phyloP scores from a whole-genome alignment of 129 eudicot genomes.

The Scalesia atractyloides region DNA sequence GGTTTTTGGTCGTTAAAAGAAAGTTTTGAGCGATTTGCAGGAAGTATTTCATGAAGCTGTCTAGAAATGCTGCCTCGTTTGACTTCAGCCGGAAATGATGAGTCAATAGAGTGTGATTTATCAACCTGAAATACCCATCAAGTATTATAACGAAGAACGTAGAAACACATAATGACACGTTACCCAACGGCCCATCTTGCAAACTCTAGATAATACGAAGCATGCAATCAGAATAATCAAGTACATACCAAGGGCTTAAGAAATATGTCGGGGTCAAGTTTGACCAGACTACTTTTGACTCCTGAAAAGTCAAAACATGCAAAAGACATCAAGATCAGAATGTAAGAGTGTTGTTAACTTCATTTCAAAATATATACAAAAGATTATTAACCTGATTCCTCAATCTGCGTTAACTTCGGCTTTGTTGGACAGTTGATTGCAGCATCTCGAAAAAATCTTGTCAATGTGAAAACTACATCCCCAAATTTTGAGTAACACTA shows the following conservation, averaged over 20 bases:
- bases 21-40: slow-evolving; percentile 77
- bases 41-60: slow-evolving; percentile 58
- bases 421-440: slow-evolving; percentile 48
- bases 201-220: neutral
- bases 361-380: neutral
- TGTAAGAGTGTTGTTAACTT: slow-evolving; percentile 9
- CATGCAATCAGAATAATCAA: slow-evolving; percentile 14
- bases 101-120: slow-evolving; percentile 34
- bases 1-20: slow-evolving; percentile 32
- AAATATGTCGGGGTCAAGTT: slow-evolving; percentile 43
- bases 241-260: slow-evolving; percentile 52
- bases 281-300: slow-evolving; percentile 36
- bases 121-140: slow-evolving; percentile 40
- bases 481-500: slow-evolving; percentile 95
- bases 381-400: slow-evolving; percentile 49
- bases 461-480: slow-evolving; percentile 82
- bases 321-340: slow-evolving; percentile 11
- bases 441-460: slow-evolving; percentile 82
- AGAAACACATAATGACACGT: neutral
- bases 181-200: neutral
- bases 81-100: slow-evolving; percentile 40
- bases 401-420: slow-evolving; percentile 43
- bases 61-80: slow-evolving; percentile 34
- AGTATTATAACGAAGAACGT: slow-evolving; percentile 16
- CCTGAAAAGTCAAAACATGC: slow-evolving; percentile 43